Conservation (phyloP, 108 stramenopile genomes). For the Nannochloropsis salina region DNA sequence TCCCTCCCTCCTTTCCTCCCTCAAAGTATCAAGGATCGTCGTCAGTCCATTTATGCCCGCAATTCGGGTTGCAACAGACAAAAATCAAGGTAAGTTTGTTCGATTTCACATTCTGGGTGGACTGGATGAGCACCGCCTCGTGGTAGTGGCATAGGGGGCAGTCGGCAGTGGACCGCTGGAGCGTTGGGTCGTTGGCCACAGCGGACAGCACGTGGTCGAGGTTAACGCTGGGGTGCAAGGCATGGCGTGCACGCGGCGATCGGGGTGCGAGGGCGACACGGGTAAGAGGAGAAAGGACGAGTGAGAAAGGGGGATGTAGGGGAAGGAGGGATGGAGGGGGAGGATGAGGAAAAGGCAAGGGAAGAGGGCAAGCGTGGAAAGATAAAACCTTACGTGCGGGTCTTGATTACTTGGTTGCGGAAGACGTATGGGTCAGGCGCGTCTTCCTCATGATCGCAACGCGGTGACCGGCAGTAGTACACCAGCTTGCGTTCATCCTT, state of each 20-base stretch:
- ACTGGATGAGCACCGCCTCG: background rate
- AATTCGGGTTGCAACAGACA: conserved; percentile 18
- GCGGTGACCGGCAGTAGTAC: background rate
- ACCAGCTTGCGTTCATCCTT: background rate
- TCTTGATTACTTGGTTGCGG: conserved; percentile 18
- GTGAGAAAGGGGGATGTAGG: background rate
- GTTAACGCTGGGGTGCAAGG: background rate
- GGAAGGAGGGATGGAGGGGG: background rate
- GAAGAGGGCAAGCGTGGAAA: background rate
- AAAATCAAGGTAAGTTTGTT: background rate
- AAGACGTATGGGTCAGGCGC: conserved; percentile 11
- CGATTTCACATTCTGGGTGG: background rate
- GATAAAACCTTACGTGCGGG: conserved; percentile 9
- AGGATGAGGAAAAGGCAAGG: background rate
- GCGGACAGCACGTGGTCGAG: background rate
- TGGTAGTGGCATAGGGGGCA: conserved; percentile 5
- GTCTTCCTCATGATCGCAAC: conserved; percentile 6
- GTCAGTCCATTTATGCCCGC: background rate
- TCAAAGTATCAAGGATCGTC: background rate
- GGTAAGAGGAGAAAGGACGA: background rate
- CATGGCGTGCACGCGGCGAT: no score
- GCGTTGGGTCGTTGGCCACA: conserved; percentile 7
- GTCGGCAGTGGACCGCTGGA: conserved; percentile 10
- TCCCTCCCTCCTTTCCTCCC: background rate
- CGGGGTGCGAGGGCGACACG: background rate